These are phyloP conservation scores for Teratosphaeria nubilosa DNA, from an alignment of 2,329 filamentous ascomycete species.

Conservation along the genomic window DNA sequence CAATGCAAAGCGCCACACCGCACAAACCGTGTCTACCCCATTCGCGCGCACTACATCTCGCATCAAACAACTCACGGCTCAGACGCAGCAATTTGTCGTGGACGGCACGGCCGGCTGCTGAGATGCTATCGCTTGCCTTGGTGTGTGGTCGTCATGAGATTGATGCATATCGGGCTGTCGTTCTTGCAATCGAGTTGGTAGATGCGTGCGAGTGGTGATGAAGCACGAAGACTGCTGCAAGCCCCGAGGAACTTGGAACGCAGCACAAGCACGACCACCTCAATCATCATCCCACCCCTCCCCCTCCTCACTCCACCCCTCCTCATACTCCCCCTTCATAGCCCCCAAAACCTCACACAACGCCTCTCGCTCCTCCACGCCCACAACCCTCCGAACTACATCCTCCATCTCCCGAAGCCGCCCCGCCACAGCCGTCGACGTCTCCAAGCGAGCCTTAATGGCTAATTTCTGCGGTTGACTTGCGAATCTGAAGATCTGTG, in stretches of 20 bases:
- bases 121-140: too few species aligned
- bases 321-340: constrained; percentile 78
- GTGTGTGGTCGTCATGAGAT: too few species aligned
- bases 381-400: constrained; percentile 49
- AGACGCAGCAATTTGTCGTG: too few species aligned
- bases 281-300: constrained; percentile 44
- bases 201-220: too few species aligned
- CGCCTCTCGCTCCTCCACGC: constrained; percentile 69
- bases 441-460: constrained; percentile 50
- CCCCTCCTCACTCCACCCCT: constrained; percentile 71
- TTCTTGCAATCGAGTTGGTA: too few species aligned
- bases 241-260: not conserved
- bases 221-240: not conserved
- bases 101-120: too few species aligned
- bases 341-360: constrained; percentile 73
- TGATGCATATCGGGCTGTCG: too few species aligned
- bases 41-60: too few species aligned
- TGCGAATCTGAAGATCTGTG: constrained; percentile 54
- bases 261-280: not conserved
- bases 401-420: constrained; percentile 50
- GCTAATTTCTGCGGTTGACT: constrained; percentile 32
- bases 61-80: too few species aligned
- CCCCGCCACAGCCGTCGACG: constrained; percentile 61
- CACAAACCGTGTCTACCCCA: too few species aligned
- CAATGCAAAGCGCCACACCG: too few species aligned